Conservation (phyloP, 345 rosid species). For the Salix suchowensis region DNA sequence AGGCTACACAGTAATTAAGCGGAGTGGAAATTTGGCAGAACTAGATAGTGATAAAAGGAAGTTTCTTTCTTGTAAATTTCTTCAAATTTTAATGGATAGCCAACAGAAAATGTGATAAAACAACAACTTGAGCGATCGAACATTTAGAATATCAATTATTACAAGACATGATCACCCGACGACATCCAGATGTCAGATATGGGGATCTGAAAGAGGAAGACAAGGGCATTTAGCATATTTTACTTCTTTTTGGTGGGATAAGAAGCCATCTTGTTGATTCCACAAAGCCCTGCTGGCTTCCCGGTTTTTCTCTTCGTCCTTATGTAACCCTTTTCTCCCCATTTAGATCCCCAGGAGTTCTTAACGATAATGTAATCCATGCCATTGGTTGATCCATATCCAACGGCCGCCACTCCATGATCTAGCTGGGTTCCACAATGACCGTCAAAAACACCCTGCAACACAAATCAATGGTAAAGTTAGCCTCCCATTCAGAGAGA, state of each 20-base stretch:
- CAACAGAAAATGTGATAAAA: background rate
- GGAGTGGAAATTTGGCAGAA: no score
- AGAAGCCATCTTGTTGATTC: constrained; percentile 32
- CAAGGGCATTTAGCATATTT: background rate
- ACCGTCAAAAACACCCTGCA: constrained; percentile 30
- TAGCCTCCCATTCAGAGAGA: background rate
- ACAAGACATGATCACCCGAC: background rate
- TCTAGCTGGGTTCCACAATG: constrained; percentile 24
- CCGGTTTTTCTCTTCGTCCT: constrained; percentile 31
- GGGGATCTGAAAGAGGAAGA: background rate
- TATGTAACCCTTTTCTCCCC: constrained; percentile 27
- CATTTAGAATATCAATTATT: background rate
- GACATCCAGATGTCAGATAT: background rate
- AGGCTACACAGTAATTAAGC: no score
- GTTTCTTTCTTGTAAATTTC: no score
- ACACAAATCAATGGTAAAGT: background rate
- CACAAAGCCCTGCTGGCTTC: constrained; percentile 23
- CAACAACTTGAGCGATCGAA: background rate
- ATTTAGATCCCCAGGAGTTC: constrained; percentile 33
- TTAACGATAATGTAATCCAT: constrained; percentile 23
- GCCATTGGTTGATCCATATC: constrained; percentile 25
- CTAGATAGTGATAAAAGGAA: no score
- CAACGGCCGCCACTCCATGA: constrained; percentile 33
- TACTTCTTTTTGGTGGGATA: constrained; percentile 26
- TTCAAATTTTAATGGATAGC: no score